Evolutionary conservation across 2,329 filamentous ascomycete species (phyloP).

Genomic region (Chaetomiaceae sp.): DNA sequence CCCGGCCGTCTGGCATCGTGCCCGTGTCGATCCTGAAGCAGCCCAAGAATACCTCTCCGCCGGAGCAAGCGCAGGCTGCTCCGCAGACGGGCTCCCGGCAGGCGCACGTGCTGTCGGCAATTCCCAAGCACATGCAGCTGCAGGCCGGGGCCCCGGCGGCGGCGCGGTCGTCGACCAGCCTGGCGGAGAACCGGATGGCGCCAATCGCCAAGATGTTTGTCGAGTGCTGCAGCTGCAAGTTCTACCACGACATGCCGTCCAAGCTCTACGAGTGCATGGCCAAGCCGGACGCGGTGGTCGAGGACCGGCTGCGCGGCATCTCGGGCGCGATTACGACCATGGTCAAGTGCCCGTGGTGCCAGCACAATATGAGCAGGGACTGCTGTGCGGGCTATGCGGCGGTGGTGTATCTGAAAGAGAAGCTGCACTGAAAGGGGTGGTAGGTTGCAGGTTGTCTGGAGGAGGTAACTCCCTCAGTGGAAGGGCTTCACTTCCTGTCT

Average conservation of each 20-base stretch:
- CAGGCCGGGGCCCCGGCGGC: slow-evolving; percentile 18
- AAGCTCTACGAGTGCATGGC: slow-evolving; percentile 60
- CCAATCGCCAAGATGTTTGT: slow-evolving; percentile 58
- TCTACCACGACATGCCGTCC: slow-evolving; percentile 60
- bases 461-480: background rate
- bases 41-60: slow-evolving; percentile 13
- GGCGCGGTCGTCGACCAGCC: slow-evolving; percentile 3
- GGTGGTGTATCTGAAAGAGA: slow-evolving; percentile 59
- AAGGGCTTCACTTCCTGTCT: no score
- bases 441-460: background rate
- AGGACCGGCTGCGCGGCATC: slow-evolving; percentile 46
- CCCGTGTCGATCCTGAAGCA: slow-evolving; percentile 26
- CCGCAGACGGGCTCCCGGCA: background rate
- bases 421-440: slow-evolving; percentile 39
- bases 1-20: slow-evolving; percentile 2
- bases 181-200: slow-evolving; percentile 17
- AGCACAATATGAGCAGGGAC: slow-evolving; percentile 60
- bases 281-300: slow-evolving; percentile 49
- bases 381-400: slow-evolving; percentile 66
- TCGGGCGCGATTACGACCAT: slow-evolving; percentile 53
- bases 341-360: slow-evolving; percentile 66
- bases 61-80: background rate
- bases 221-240: slow-evolving; percentile 58
- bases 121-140: slow-evolving; percentile 25
- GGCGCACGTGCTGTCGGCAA: slow-evolving; percentile 20